Evolutionary conservation across 2,329 filamentous ascomycete genomes (phyloP).

Genomic region (Aspergillus jensenii): DNA sequence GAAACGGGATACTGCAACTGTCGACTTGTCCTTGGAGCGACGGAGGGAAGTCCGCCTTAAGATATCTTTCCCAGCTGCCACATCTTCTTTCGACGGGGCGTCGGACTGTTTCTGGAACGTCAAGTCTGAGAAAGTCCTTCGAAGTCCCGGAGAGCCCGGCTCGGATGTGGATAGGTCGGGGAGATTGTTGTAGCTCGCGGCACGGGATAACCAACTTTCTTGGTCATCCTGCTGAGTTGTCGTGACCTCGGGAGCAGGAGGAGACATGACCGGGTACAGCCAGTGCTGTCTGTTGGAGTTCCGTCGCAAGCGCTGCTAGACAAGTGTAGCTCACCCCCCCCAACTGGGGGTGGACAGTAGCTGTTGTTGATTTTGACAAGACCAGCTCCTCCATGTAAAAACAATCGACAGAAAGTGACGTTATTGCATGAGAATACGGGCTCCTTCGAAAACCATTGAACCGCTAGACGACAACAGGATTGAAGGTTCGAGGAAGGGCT

Average conservation of each 20-base stretch:
- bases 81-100: conserved; percentile 37
- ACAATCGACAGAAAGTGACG: conserved; percentile 5
- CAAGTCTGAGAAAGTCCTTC: conserved; percentile 52
- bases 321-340: conserved; percentile 31
- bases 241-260: conserved; percentile 23
- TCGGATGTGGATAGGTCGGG: conserved; percentile 39
- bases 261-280: conserved; percentile 34
- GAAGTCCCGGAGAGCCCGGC: conserved; percentile 39
- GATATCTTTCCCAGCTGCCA: conserved; percentile 42
- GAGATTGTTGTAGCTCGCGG: conserved; percentile 61
- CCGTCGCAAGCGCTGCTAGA: conserved; percentile 23
- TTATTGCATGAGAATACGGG: conserved; percentile 16
- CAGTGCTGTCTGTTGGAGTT: conserved; percentile 16
- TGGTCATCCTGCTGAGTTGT: conserved; percentile 27
- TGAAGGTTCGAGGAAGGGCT: conserved; percentile 1
- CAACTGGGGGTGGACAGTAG: conserved; percentile 15
- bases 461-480: background rate
- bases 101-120: conserved; percentile 43
- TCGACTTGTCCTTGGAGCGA: conserved; percentile 34
- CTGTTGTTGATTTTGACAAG: conserved; percentile 33
- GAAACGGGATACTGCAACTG: conserved; percentile 35
- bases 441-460: conserved; percentile 13
- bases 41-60: conserved; percentile 42
- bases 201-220: conserved; percentile 45
- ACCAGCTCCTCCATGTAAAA: conserved; percentile 44